Conservation (phyloP, 2,329 filamentous ascomycete species). For the Botryotinia narcissicola region DNA sequence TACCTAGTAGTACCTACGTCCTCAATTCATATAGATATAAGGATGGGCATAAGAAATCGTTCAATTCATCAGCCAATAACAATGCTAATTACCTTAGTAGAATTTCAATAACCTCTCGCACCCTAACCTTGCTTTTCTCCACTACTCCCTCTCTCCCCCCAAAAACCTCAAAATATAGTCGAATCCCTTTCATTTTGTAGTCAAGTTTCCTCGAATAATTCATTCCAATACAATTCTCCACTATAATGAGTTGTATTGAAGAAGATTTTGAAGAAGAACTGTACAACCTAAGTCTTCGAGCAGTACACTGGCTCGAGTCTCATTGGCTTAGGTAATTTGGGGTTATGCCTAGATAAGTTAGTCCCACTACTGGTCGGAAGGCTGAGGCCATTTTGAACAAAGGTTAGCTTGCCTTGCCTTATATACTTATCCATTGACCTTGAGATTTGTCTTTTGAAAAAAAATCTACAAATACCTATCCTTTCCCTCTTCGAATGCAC, state of each 20-base stretch:
- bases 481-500: constrained; percentile 7
- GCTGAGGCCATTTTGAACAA: constrained; percentile 22
- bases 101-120: background rate
- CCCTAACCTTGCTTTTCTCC: background rate
- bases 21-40: background rate
- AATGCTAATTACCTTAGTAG: background rate
- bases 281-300: background rate
- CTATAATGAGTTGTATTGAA: background rate
- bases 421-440: constrained; percentile 7
- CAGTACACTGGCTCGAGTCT: background rate
- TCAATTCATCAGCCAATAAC: background rate
- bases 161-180: background rate
- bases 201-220: background rate
- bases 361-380: constrained; percentile 3
- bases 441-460: background rate
- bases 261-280: background rate
- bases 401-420: constrained; percentile 15
- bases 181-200: background rate
- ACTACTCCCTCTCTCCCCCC: too few species aligned
- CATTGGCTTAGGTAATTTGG: constrained; percentile 8
- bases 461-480: constrained; percentile 7
- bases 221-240: background rate
- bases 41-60: background rate
- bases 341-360: constrained; percentile 2
- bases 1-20: background rate